Base-by-base conservation (phyloP, 441 rosid genomes). In the Dalechampia spathulata region DNA sequence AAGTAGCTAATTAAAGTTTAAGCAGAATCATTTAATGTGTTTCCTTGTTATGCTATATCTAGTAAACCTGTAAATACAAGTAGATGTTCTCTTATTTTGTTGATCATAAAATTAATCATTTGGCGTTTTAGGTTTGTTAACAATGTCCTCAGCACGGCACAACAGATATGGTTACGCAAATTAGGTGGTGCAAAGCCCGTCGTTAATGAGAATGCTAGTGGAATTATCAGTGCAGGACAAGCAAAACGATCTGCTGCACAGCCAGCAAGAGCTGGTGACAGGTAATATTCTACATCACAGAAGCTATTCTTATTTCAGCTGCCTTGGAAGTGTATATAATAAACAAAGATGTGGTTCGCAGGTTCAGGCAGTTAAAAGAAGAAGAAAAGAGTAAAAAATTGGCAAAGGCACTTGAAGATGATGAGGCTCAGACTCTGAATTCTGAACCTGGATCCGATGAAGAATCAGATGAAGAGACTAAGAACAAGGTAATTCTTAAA, bases 141-240 rank as follows among this genome's bases (percentile, higher is more conserved):
- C 71, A 92, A 92, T 34, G 78, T 92, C 34, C 91, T 92, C 44
- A 92, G 99, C 70, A 92, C 99, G 0, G 92, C 92, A 14, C 99
- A 92, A 66, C 99, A 92, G 70, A 83, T 92, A 40, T 92, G 94
- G 94, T 78, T 92, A 41, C 90, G 90, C 63, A 85, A 85, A 74
- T 69, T 83, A 65, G 99, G 99, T 28, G 99, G 97, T 58, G 99
- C 97, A 60, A 78, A 80, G 66, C 86, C 97, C 49, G 87, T 67
- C 19, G 83, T 86, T 63, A 70, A 64, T 73, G 92, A 85, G 69
- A 82, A 85, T 60, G 88, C 96, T 16, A 75, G 78, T 68, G 89
- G 86, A 57, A 92, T 85, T 61, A 92, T 92, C 58, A 83, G 78
- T 55, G 96, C 97, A 17, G 97, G 96, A 58, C 85, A 81, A 40